phyloP scores from a whole-genome alignment of 2,329 filamentous ascomycete species.

The Colletotrichum tropicale region DNA sequence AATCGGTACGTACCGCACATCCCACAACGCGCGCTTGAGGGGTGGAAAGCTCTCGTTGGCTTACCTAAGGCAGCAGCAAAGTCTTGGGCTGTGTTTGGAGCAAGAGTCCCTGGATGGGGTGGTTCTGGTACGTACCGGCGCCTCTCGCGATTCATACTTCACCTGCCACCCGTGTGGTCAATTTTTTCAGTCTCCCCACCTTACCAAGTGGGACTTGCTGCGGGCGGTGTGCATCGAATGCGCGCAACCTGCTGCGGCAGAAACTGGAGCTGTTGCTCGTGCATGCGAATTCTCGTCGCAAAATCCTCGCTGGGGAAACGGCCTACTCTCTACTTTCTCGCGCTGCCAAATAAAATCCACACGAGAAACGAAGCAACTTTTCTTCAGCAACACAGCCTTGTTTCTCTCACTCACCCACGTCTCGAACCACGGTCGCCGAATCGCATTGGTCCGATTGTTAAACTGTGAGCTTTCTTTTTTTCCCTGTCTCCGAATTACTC shows the following conservation, averaged over 20 bases:
- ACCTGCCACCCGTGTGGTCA: conserved; percentile 4
- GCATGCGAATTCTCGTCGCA: conserved; percentile 22
- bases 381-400: neutral
- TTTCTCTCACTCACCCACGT: neutral
- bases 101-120: neutral
- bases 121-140: neutral
- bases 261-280: conserved; percentile 19
- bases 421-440: neutral
- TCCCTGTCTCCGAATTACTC: conserved; percentile 7
- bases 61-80: neutral
- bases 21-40: neutral
- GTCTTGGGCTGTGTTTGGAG: neutral
- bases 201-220: neutral
- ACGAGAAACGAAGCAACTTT: neutral
- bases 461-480: neutral
- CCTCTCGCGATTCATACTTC: neutral
- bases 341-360: neutral
- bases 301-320: conserved; percentile 15
- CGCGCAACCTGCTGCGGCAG: conserved; percentile 17
- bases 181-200: conserved; percentile 18
- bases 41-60: neutral
- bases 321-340: neutral
- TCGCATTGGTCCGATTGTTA: neutral
- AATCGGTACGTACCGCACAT: neutral
- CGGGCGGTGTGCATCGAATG: conserved; percentile 17